Conservation (phyloP, 495 filamentous ascomycete species). For the Aspergillus hancockii region DNA sequence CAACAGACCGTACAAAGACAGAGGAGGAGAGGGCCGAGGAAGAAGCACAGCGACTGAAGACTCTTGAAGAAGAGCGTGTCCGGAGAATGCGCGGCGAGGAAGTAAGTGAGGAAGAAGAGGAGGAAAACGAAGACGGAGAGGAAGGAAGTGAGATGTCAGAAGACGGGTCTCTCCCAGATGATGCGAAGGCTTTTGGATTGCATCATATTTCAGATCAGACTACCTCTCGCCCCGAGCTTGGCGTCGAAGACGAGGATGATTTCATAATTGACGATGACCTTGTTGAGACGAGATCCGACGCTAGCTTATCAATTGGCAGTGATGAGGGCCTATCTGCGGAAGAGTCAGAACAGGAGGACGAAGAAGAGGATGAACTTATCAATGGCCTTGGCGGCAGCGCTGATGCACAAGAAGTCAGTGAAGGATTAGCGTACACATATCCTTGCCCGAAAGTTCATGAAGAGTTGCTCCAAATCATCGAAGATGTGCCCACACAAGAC, state of each 20-base stretch:
- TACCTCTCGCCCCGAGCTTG: conserved; percentile 40
- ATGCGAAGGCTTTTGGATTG: conserved; percentile 59
- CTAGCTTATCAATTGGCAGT: conserved; percentile 52
- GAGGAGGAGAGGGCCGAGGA: conserved; percentile 81
- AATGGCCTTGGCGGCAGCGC: conserved; percentile 33
- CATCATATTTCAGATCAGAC: conserved; percentile 30
- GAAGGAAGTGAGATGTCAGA: conserved; percentile 41
- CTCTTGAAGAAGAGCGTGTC: conserved; percentile 73
- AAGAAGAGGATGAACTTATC: conserved; percentile 50
- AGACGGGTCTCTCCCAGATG: conserved; percentile 46
- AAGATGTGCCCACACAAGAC: conserved; percentile 58
- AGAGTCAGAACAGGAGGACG: conserved; percentile 40
- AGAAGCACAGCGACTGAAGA: conserved; percentile 70
- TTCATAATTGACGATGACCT: conserved; percentile 88
- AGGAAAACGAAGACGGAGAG: conserved; percentile 47
- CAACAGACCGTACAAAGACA: conserved; percentile 86
- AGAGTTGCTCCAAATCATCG: conserved; percentile 67
- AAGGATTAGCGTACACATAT: conserved; percentile 76
- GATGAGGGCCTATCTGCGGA: conserved; percentile 54
- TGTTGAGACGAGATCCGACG: conserved; percentile 58
- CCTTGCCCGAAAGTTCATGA: conserved; percentile 76
- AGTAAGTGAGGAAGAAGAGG: conserved; percentile 42
- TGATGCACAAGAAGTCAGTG: conserved; percentile 36
- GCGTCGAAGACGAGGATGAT: conserved; percentile 87
- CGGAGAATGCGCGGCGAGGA: conserved; percentile 49